Evolutionary conservation across 2,329 filamentous ascomycete species (phyloP), one percentile per base, ranked within the genome.

Genomic region (Lachnellula arida): DNA sequence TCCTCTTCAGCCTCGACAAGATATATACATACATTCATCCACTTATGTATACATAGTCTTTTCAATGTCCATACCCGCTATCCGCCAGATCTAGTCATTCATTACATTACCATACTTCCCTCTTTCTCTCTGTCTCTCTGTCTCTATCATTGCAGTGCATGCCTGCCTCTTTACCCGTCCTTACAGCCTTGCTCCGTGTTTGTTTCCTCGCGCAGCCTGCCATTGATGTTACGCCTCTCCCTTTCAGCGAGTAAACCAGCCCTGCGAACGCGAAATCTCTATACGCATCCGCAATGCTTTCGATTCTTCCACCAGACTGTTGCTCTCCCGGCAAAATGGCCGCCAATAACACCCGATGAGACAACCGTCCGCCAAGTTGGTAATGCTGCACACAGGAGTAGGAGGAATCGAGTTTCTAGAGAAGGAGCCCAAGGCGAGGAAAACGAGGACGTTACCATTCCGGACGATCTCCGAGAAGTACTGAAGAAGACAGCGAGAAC

Each of bases 221-320:
- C 44, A 49, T 64, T 63, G 40, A 65, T 65, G 63, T 65, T 65
- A 49, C 62, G 63, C 49, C n/a, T 59, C 34, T 35, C 40, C 46
- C 11, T 25, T 17, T 23, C 34, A 32, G 12, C 57, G 22, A 55
- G 48, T 49, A 61, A 57, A 60, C 46, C 54, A 42, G 49, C 54
- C 37, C 55, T 58, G 23, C 32, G 19, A 12, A 46, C 12, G 17
- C 19, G 14, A 12, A 46, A n/a, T 47, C 4, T 42, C 4, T 23
- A 14, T 28, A 44, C 12, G 9, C 15, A 42, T 35, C 19, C 43
- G 19, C 51, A 14, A 49, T 28, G 14, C 34, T 23, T 23, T n/a
- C 40, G 42, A 12, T 22, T n/a, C n/a, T 42, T 50, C 14, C 34
- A 50, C 22, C 48, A 50, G 19, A 19, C 32, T 40, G 17, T 14